These are phyloP conservation scores for Skeletonema menzelii DNA, from an alignment of 108 stramenopile genomes.

Conservation along the genomic window DNA sequence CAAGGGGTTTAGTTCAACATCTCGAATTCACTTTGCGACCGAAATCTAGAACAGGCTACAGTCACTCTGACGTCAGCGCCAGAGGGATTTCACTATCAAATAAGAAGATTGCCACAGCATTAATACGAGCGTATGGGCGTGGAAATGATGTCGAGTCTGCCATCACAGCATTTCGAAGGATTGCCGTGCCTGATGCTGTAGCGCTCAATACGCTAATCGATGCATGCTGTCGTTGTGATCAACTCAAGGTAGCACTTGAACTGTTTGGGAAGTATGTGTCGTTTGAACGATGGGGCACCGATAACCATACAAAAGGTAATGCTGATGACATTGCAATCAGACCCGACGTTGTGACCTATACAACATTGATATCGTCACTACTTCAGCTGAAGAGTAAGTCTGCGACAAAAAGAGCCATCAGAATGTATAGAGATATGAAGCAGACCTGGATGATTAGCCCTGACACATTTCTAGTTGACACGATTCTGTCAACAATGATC, in stretches of 20 bases:
- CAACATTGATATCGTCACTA: conserved; percentile 62
- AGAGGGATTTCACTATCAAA: conserved; percentile 52
- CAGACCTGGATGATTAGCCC: conserved; percentile 54
- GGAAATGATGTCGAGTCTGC: conserved; percentile 59
- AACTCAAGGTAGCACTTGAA: conserved; percentile 58
- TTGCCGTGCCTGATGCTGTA: conserved; percentile 61
- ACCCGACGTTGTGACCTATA: conserved; percentile 80
- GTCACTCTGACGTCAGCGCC: not conserved
- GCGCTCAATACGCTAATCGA: conserved; percentile 79
- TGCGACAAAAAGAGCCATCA: conserved; percentile 43
- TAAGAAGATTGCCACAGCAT: conserved; percentile 57
- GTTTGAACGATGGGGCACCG: conserved; percentile 35
- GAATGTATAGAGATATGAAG: conserved; percentile 75
- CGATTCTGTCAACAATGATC: conserved; percentile 65
- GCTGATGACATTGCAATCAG: conserved; percentile 2
- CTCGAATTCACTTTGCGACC: conserved; percentile 25
- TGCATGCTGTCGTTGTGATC: conserved; percentile 57
- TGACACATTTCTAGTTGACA: conserved; percentile 71
- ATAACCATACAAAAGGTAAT: not conserved
- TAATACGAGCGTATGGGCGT: conserved; percentile 64
- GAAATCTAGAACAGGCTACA: not conserved
- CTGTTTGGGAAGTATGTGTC: conserved; percentile 47
- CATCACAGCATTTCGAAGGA: conserved; percentile 45
- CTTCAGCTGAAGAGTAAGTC: conserved; percentile 52
- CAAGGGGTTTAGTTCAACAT: conserved; percentile 54